Conservation (phyloP, 1,284 basidiomycete species). For the Takashimella tepidaria region DNA sequence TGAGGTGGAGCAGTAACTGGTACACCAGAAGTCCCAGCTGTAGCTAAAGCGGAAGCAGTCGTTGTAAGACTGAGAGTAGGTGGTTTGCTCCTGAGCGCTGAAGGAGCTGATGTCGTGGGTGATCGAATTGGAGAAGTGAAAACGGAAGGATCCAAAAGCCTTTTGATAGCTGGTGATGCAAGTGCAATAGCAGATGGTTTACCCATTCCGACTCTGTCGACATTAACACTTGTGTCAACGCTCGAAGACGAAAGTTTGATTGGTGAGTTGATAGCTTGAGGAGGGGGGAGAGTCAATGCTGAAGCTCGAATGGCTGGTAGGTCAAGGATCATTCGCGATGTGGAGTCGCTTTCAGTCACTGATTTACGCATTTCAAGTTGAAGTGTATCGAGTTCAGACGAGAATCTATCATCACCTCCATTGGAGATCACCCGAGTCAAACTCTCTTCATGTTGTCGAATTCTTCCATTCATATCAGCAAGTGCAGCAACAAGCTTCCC, state of each 20-base stretch:
- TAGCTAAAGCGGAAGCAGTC: neutral
- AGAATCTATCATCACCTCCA: conserved; percentile 4
- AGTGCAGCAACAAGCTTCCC: conserved; percentile 51
- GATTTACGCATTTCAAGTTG: neutral
- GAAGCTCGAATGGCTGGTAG: conserved; percentile 5
- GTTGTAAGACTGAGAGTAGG: neutral
- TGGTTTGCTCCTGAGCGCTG: neutral
- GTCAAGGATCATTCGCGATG: conserved; percentile 4
- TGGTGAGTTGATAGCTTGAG: conserved; percentile 1
- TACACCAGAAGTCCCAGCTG: neutral
- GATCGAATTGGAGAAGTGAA: neutral
- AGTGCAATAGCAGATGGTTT: conserved; percentile 1
- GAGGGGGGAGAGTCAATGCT: neutral
- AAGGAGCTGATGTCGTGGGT: neutral
- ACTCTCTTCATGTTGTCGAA: neutral
- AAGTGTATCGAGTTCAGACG: neutral
- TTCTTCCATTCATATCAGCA: neutral
- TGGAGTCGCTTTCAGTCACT: neutral
- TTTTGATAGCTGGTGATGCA: neutral
- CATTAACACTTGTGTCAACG: neutral
- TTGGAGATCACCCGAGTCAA: conserved; percentile 1
- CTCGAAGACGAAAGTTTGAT: conserved; percentile 3
- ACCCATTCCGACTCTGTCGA: conserved; percentile 3
- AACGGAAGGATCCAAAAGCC: neutral
- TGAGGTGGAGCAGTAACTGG: neutral